Evolutionary conservation across 2,329 filamentous ascomycete species (phyloP), one percentile per base, ranked within the genome.

Genomic region (Metarhizium humberi): DNA sequence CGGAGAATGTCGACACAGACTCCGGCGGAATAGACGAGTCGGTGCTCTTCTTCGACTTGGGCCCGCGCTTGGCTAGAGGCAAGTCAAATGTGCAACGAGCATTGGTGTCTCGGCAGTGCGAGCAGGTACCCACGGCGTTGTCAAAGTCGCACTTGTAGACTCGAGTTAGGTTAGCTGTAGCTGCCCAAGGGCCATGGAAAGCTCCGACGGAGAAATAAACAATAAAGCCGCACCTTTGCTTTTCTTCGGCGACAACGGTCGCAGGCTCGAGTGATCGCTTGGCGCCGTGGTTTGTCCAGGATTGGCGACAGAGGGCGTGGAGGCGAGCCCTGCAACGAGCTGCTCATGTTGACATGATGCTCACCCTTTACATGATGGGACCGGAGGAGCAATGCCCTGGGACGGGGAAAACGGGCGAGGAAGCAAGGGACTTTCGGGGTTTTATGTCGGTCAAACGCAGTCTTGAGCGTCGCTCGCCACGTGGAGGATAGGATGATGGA

Each of bases 231-330:
- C 6, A 68, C 69, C 63, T 66, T 70, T 34, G 67, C 69, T 62
- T 71, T 71, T 59, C 69, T 64, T 58, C 64, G 67, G 25, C 69
- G 67, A 48, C 69, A 71, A 4, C 69, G 66, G 57, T 71, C 69
- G 60, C 68, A 70, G 1, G 68, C 68, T 62, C 68, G 60, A 50
- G 59, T 64, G 36, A 60, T 58, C 34, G 62, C 57, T 50, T 60
- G 55, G 30, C 63, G 58, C 20, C 61, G 59, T 34, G 58, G 55
- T 38, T 50, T 53, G 25, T 56, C 52, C 25, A 56, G 56, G 0
- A 54, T 48, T 18, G 57, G 52, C 30, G 57, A 56, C 34, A 58
- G 40, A 40, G 53, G 59, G 30, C 59, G 58, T 34, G 57, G 57
- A 42, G 61, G 57, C 49, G 60, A 60, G 45, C 54, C 55, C 34